Evolutionary conservation across 345 rosid genomes (phyloP), one percentile per base, ranked within the genome.

Genomic region (Brassica carinata): DNA sequence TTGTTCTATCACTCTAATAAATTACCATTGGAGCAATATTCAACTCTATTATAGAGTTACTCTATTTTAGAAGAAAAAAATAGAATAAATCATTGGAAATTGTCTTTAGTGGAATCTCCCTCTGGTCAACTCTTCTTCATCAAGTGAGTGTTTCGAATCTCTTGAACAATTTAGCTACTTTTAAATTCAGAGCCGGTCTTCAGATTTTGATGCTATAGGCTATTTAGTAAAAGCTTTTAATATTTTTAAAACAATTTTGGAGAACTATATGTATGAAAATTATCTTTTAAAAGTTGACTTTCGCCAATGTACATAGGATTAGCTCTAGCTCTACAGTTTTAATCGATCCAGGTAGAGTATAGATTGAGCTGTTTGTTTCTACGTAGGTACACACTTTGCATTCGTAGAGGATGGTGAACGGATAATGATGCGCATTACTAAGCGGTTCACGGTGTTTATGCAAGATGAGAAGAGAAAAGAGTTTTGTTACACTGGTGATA

Each of bases 401-500:
- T 43, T 43, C 53, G 53, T 2, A 3, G 53, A 45, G 53, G 53
- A 45, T 45, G 53, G 13, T 13, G 53, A 45, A 45, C 4, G 53
- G 53, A 45, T 45, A 45, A 45, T 45, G 53, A 45, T 45, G 55
- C 15, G 57, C 57, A 17, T n/a, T 1, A 51, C 70, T 3, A 61
- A 77, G 53, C 51, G 75, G 53, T 61, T 70, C 14, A 77, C 45
- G 81, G 26, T 62, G 64, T 77, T 77, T 70, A 77, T 13, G 53
- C 64, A 77, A 77, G 81, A 77, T 45, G 15, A 61, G 53, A 51
- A 51, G 57, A 51, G 18, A 10, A 70, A 63, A 62, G 70, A 77
- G 23, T 61, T 69, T 61, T 77, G 34, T 31, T 77, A 77, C 81
- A 77, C 75, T 8, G 64, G 70, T 45, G 69, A 77, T 70, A 77